phyloP scores from a whole-genome alignment of 192 early-diverging fungal species.

The Phlyctochytrium arcticum region DNA sequence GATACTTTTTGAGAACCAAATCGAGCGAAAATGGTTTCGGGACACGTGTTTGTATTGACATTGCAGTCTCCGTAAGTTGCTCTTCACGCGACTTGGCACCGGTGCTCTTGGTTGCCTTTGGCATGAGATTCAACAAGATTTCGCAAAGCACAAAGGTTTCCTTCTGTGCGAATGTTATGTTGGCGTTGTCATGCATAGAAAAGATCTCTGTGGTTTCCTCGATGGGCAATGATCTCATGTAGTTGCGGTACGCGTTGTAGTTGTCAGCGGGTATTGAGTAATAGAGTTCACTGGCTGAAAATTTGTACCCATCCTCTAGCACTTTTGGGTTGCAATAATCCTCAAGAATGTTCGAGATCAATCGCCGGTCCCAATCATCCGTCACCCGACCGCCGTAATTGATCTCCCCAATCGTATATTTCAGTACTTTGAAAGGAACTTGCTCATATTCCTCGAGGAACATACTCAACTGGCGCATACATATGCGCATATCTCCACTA shows the following conservation, averaged over 20 bases:
- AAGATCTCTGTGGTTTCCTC: constrained; percentile 59
- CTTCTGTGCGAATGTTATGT: constrained; percentile 61
- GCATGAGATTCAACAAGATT: constrained; percentile 50
- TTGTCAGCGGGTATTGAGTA: constrained; percentile 42
- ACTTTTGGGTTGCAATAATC: constrained; percentile 52
- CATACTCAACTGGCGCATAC: constrained; percentile 57
- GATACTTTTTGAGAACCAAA: constrained; percentile 44
- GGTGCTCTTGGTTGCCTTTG: constrained; percentile 35
- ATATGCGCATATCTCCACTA: constrained; percentile 55
- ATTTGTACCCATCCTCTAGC: constrained; percentile 49
- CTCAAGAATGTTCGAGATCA: constrained; percentile 56
- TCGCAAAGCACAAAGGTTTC: constrained; percentile 56
- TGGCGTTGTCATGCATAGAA: constrained; percentile 60
- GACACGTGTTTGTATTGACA: constrained; percentile 40
- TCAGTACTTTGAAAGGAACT: constrained; percentile 56
- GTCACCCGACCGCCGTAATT: constrained; percentile 62
- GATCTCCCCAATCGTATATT: constrained; percentile 58
- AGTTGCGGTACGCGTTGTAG: constrained; percentile 42
- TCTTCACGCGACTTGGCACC: constrained; percentile 46
- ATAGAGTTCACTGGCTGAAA: constrained; percentile 43
- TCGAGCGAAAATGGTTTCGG: constrained; percentile 52
- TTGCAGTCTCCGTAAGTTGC: constrained; percentile 41
- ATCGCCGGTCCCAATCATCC: constrained; percentile 54
- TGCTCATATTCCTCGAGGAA: constrained; percentile 57
- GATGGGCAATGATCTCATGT: constrained; percentile 50